These are phyloP conservation scores for Oxyria digyna DNA, from an alignment of 148 eudicot genomes.

Conservation along the genomic window DNA sequence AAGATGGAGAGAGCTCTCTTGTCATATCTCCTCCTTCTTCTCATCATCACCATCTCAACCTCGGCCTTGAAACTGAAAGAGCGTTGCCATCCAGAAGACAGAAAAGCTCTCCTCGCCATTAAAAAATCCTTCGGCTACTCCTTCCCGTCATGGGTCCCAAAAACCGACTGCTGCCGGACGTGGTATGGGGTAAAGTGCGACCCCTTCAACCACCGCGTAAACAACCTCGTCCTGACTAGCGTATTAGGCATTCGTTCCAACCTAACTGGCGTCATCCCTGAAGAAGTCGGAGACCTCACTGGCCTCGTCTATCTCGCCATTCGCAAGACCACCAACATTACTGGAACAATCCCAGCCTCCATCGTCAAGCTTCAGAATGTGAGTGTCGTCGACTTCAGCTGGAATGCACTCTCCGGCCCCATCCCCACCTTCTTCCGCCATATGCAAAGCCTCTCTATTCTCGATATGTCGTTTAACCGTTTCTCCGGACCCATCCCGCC, in stretches of 20 bases:
- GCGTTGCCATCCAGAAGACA: not conserved
- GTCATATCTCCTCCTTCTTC: too few relatives aligned
- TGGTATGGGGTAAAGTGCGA: not conserved
- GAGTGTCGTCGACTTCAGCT: not conserved
- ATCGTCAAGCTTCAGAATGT: slow-evolving; percentile 21
- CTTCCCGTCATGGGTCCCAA: not conserved
- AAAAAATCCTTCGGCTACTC: not conserved
- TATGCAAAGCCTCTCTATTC: slow-evolving; percentile 23
- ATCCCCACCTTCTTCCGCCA: slow-evolving; percentile 20
- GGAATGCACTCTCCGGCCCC: not conserved
- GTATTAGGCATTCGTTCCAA: not conserved
- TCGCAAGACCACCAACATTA: not conserved
- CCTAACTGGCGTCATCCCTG: not conserved
- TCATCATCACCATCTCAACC: too few relatives aligned
- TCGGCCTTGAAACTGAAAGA: too few relatives aligned
- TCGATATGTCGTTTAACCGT: slow-evolving; percentile 33
- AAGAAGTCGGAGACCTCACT: not conserved
- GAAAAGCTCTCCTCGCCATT: not conserved
- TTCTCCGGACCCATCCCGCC: slow-evolving; percentile 32
- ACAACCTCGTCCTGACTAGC: not conserved
- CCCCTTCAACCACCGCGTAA: not conserved
- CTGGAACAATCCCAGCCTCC: slow-evolving; percentile 22
- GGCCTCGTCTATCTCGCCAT: not conserved
- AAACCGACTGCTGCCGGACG: not conserved
- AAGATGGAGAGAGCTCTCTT: too few relatives aligned